Conservation (phyloP, 2,329 filamentous ascomycete genomes). For the Anthostomella pinea region DNA sequence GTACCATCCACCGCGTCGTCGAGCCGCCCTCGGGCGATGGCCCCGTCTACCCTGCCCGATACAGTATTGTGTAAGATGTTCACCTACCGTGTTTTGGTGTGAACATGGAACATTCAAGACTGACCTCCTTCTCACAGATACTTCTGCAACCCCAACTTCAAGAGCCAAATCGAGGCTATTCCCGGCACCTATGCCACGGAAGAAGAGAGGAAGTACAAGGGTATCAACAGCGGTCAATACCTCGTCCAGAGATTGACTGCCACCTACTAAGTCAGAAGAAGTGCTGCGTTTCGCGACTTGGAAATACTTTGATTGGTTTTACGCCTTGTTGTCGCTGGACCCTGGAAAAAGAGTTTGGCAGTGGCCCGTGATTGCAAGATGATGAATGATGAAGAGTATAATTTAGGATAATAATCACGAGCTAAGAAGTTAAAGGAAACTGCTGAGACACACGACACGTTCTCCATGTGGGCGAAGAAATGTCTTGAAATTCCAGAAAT, state of each 20-base stretch:
- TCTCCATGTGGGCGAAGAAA: no score
- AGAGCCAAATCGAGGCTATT: constrained; percentile 73
- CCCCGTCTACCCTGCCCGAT: constrained; percentile 68
- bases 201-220: constrained; percentile 73
- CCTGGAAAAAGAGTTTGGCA: no score
- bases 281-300: no score
- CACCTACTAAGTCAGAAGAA: constrained; percentile 56
- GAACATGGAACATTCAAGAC: no score
- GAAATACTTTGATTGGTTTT: no score
- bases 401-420: no score
- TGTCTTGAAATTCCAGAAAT: no score
- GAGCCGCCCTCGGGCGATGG: constrained; percentile 66
- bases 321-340: no score
- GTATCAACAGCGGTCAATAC: constrained; percentile 78
- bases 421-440: no score
- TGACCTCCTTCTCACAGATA: constrained; percentile 53
- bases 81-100: neutral
- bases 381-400: no score
- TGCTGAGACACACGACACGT: no score
- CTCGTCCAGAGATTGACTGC: constrained; percentile 72
- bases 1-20: constrained; percentile 85
- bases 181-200: constrained; percentile 69
- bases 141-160: constrained; percentile 85
- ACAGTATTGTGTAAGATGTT: constrained; percentile 72
- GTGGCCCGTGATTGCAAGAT: no score